Evolutionary conservation across 164 flowering plant genomes (phyloP), one percentile per base, ranked within the genome.

Genomic region (Vitis rupestris): DNA sequence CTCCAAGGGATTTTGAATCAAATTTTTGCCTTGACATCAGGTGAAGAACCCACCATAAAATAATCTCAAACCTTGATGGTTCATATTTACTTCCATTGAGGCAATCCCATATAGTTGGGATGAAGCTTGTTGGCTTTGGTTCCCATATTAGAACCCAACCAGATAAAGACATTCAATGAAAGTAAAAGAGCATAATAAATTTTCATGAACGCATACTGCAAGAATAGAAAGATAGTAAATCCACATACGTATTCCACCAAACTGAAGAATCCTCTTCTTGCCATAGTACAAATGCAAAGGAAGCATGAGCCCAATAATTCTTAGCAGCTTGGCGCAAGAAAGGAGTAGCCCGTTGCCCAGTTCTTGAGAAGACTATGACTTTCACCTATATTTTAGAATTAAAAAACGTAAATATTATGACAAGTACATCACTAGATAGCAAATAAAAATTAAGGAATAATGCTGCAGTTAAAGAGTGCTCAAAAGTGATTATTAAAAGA

Each of bases 281-380:
- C 98, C 99, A 96, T 31, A 89, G 79, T 48, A 92, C 90, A 77
- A 83, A 88, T 10, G 91, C 97, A 85, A 93, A 90, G 57, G 97
- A 86, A 51, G 90, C 90, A 83, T 87, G 85, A 65, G 84, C 71
- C 86, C 86, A 81, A 78, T 91, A 91, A 37, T 80, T 76, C 68
- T 68, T 88, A 4, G 93, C 93, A 81, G 89, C 85, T 77, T 88
- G 89, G 19, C 98, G 93, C 67, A 93, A 66, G 73, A 88, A 84
- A 29, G 98, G 98, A 70, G 94, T 82, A 51, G 98, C 98, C 66
- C 99, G 97, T 68, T 89, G 88, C 79, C 99, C 99, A 5, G 95
- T 88, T 76, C 80, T 79, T 67, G 98, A 90, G 85, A 93, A 89
- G 79, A 79, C 79, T 67, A 96, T 84, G 47, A 91, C 93, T 82